Percentiles rank a stretch among this genome's conserved stretches.
Evolutionary conservation across 1,139 yeast species (phyloP).

Genomic region (Saccharomyces pastorianus): DNA sequence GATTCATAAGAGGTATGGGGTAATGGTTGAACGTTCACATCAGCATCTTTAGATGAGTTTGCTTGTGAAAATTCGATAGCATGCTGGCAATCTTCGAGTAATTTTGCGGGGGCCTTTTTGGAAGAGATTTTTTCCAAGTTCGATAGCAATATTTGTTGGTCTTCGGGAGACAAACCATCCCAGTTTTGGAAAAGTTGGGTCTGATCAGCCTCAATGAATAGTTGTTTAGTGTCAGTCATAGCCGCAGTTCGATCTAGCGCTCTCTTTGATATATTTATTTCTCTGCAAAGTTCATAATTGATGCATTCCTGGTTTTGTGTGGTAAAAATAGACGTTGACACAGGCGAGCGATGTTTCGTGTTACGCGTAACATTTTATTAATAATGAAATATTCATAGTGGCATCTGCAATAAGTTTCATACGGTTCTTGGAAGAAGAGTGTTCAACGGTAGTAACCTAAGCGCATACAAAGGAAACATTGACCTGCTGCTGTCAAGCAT

Average conservation of each 20-base stretch:
- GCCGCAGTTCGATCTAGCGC: background rate
- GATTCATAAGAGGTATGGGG: constrained; percentile 29
- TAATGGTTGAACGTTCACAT: constrained; percentile 19
- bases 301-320: background rate
- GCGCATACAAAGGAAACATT: background rate
- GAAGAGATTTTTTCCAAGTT: constrained; percentile 16
- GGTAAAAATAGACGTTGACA: background rate
- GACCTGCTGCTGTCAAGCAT: background rate
- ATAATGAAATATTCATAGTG: background rate
- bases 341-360: background rate
- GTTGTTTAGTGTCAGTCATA: constrained; percentile 13
- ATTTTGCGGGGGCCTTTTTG: constrained; percentile 14
- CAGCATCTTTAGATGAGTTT: constrained; percentile 3
- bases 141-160: constrained; percentile 13
- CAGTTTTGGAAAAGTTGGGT: constrained; percentile 23
- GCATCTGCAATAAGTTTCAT: background rate
- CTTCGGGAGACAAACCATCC: constrained; percentile 12
- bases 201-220: constrained; percentile 24
- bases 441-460: background rate
- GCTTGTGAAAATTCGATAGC: constrained; percentile 19
- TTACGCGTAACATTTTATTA: background rate
- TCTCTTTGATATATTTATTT: background rate
- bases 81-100: constrained; percentile 20
- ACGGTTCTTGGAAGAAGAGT: too few relatives aligned
- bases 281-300: background rate